phyloP scores from a whole-genome alignment of 75 land plant genomes.

The Pinus taeda region DNA sequence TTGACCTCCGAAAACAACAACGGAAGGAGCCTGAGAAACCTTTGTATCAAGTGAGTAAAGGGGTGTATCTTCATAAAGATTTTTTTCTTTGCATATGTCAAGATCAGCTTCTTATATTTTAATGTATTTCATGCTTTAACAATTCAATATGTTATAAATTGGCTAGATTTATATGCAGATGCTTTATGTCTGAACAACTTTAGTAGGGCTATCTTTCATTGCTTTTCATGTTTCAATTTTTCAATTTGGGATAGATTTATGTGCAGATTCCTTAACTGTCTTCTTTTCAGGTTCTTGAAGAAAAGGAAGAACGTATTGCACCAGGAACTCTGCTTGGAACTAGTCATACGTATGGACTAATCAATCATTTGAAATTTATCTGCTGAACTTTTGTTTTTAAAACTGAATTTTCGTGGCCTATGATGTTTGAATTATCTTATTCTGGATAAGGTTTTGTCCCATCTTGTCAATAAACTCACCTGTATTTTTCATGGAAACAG shows the following conservation, averaged over 20 bases:
- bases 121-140: neutral
- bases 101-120: neutral
- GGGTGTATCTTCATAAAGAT: neutral
- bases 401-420: too few species aligned
- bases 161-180: neutral
- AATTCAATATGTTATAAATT: neutral
- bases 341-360: conserved; percentile 76
- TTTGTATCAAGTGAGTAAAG: conserved; percentile 74
- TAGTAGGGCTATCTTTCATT: conserved; percentile 2
- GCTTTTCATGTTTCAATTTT: neutral
- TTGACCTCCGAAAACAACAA: conserved; percentile 96
- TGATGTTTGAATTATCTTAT: too few species aligned
- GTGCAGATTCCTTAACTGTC: neutral
- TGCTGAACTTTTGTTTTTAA: too few species aligned
- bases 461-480: neutral
- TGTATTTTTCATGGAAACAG: conserved; percentile 1
- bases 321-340: conserved; percentile 89
- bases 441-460: too few species aligned
- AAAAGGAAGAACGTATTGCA: conserved; percentile 90
- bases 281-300: conserved; percentile 78
- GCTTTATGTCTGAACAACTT: neutral
- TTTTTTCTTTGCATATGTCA: neutral
- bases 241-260: neutral
- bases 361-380: neutral
- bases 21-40: conserved; percentile 95